These are phyloP conservation scores for Salix koriyanagi DNA, from an alignment of 345 rosid genomes.

Conservation along the genomic window DNA sequence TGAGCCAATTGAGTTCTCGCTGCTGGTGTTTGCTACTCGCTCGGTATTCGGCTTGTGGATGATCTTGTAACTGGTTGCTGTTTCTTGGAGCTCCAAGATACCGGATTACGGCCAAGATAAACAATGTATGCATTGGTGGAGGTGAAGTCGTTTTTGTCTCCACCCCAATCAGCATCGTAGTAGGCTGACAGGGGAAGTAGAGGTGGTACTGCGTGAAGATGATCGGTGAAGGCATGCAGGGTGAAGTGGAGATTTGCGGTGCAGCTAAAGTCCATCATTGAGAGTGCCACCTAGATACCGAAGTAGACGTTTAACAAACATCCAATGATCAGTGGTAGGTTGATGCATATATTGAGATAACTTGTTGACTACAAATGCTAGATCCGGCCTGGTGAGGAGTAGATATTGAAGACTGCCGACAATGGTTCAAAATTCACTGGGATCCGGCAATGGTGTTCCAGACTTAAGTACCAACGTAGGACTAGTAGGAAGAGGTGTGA, in stretches of 20 bases:
- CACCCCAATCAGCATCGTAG: background rate
- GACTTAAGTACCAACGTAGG: too few species aligned
- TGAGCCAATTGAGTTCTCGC: background rate
- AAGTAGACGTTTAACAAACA: fast-evolving
- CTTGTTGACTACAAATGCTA: fast-evolving
- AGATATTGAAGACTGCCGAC: too few species aligned
- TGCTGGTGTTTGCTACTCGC: background rate
- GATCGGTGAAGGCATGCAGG: background rate
- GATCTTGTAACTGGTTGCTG: too few species aligned
- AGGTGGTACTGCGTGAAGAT: too few species aligned
- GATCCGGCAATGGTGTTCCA: too few species aligned
- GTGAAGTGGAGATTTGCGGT: fast-evolving
- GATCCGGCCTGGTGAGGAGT: too few species aligned
- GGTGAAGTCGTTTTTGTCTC: background rate
- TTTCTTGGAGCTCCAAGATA: too few species aligned
- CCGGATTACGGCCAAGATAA: too few species aligned
- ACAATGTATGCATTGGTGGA: background rate
- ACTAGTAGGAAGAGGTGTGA: too few species aligned
- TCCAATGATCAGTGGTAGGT: background rate
- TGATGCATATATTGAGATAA: too few species aligned
- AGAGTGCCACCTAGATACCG: background rate
- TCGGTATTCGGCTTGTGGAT: background rate
- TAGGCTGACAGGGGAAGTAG: background rate
- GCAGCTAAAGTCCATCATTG: fast-evolving
- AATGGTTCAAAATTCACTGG: fast-evolving